phyloP scores from a whole-genome alignment of 2,329 filamentous ascomycete species.

The Epicoccum sorghinum region DNA sequence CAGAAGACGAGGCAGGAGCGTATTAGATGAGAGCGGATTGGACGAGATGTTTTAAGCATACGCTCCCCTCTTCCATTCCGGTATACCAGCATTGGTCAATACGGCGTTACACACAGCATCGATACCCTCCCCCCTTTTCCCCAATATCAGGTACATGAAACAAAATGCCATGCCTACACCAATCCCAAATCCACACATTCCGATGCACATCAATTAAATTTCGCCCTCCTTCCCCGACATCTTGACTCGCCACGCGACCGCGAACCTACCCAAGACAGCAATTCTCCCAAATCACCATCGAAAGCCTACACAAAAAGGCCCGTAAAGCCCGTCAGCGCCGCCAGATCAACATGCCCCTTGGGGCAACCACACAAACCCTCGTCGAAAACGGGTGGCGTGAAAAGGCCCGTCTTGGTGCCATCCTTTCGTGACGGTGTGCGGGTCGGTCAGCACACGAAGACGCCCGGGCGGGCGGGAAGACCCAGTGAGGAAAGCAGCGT shows the following conservation, averaged over 20 bases:
- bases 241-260: not conserved
- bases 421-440: too few species aligned
- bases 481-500: too few species aligned
- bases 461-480: not conserved
- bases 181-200: not conserved
- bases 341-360: not conserved
- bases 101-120: not conserved
- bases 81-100: not conserved
- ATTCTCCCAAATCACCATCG: not conserved
- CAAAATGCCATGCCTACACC: not conserved
- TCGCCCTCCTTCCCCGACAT: not conserved
- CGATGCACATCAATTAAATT: not conserved
- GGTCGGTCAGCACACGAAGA: too few species aligned
- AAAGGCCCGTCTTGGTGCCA: conserved; percentile 12
- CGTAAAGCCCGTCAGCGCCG: not conserved
- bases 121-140: not conserved
- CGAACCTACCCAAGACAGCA: not conserved
- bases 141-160: not conserved
- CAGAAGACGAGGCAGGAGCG: conserved; percentile 20
- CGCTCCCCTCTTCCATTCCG: not conserved
- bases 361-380: not conserved
- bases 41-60: conserved; percentile 44
- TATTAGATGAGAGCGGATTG: conserved; percentile 42
- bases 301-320: conserved; percentile 5
- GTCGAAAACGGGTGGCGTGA: conserved; percentile 13